phyloP scores from a whole-genome alignment of 1,139 yeast genomes.

The Candida sp. region DNA sequence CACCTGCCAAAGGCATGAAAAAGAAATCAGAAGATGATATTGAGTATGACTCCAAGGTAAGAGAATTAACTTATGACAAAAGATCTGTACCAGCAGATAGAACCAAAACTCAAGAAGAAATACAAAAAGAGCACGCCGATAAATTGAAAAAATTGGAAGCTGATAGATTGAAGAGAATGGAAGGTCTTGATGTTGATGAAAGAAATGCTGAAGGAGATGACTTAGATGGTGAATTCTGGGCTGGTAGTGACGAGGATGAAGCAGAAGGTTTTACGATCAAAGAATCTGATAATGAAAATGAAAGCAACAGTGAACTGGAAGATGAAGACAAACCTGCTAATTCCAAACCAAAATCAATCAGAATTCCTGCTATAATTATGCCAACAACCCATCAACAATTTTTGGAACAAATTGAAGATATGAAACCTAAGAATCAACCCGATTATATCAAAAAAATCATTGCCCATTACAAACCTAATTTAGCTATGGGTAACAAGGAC shows the following conservation, averaged over 20 bases:
- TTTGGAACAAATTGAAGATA: constrained; percentile 16
- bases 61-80: constrained; percentile 78
- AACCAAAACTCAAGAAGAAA: constrained; percentile 89
- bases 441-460: constrained; percentile 53
- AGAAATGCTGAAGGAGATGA: constrained; percentile 68
- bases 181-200: constrained; percentile 51
- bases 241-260: constrained; percentile 42
- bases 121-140: constrained; percentile 64
- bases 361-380: constrained; percentile 32
- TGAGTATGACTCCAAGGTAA: constrained; percentile 73
- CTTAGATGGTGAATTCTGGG: constrained; percentile 59
- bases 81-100: constrained; percentile 96
- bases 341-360: constrained; percentile 10
- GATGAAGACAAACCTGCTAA: not conserved
- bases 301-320: constrained; percentile 7
- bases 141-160: constrained; percentile 68
- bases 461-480: constrained; percentile 66
- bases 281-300: constrained; percentile 19
- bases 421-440: constrained; percentile 43
- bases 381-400: constrained; percentile 61
- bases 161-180: constrained; percentile 82
- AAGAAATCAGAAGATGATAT: constrained; percentile 45
- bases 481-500: constrained; percentile 80
- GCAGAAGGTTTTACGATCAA: constrained; percentile 31
- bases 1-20: constrained; percentile 16